These are phyloP conservation scores for Penicillium digitatum DNA, from an alignment of 2,329 filamentous ascomycete genomes.

Conservation along the genomic window DNA sequence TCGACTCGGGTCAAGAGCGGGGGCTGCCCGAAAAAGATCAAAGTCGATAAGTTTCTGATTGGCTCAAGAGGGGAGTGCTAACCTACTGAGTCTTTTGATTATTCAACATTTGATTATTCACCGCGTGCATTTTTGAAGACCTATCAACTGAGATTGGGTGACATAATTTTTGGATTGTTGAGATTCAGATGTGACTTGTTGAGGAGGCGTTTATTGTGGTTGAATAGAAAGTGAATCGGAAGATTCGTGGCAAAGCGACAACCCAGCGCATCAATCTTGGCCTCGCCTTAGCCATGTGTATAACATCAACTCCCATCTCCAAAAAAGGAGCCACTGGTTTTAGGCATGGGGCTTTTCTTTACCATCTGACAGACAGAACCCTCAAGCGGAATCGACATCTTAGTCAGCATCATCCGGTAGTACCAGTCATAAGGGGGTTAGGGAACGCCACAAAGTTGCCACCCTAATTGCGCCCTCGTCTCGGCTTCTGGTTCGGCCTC, in stretches of 20 bases:
- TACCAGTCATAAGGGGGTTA: too few relatives aligned
- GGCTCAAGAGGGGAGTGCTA: not conserved
- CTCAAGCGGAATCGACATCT: too few relatives aligned
- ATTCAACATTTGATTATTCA: conserved; percentile 8
- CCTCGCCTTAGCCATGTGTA: not conserved
- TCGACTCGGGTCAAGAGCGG: not conserved
- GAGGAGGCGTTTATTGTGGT: not conserved
- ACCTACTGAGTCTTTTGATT: not conserved
- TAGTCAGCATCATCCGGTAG: too few relatives aligned
- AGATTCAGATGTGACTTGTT: not conserved
- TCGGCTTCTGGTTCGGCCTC: too few relatives aligned
- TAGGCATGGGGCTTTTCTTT: too few relatives aligned
- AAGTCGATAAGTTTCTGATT: not conserved
- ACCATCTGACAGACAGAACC: too few relatives aligned
- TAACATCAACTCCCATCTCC: too few relatives aligned
- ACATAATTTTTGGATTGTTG: not conserved
- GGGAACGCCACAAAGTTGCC: too few relatives aligned
- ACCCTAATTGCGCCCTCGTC: too few relatives aligned
- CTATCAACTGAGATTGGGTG: not conserved
- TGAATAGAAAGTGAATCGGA: not conserved
- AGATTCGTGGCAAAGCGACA: not conserved
- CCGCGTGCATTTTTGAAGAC: not conserved
- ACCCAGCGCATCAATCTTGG: not conserved
- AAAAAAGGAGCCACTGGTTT: too few relatives aligned
- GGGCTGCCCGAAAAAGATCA: not conserved